phyloP scores from a whole-genome alignment of 1,284 basidiomycete species.

The Grifola frondosa region DNA sequence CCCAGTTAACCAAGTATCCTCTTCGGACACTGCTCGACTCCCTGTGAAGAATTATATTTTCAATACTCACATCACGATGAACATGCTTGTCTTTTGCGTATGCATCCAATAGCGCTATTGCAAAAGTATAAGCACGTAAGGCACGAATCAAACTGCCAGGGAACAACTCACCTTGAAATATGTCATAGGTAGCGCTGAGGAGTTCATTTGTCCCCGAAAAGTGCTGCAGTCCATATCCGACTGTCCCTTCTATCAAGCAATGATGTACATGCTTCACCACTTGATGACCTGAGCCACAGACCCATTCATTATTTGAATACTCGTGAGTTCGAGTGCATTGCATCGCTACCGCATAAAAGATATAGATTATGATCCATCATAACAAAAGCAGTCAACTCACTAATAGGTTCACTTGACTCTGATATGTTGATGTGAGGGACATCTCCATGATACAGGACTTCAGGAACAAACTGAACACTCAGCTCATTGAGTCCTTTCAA shows the following conservation, averaged over 20 bases:
- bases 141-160: no score
- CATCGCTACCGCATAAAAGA: no score
- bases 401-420: no score
- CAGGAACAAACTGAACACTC: conserved; percentile 4
- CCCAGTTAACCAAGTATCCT: conserved; percentile 14
- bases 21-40: background rate
- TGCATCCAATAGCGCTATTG: conserved; percentile 3
- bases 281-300: no score
- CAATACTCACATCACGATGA: conserved; percentile 4
- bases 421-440: conserved; percentile 1
- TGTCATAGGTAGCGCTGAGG: conserved; percentile 3
- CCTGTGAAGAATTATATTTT: conserved; percentile 3
- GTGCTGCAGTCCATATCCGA: background rate
- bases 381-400: no score
- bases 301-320: no score
- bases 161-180: background rate
- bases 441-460: conserved; percentile 1
- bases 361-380: no score
- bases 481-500: background rate
- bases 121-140: background rate
- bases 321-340: no score
- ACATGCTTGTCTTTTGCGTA: conserved; percentile 1
- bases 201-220: conserved; percentile 3
- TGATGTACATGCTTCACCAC: background rate
- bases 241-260: background rate